Evolutionary conservation across 345 rosid genomes (phyloP), one percentile per base, ranked within the genome.

Genomic region (Moringa oleifera): DNA sequence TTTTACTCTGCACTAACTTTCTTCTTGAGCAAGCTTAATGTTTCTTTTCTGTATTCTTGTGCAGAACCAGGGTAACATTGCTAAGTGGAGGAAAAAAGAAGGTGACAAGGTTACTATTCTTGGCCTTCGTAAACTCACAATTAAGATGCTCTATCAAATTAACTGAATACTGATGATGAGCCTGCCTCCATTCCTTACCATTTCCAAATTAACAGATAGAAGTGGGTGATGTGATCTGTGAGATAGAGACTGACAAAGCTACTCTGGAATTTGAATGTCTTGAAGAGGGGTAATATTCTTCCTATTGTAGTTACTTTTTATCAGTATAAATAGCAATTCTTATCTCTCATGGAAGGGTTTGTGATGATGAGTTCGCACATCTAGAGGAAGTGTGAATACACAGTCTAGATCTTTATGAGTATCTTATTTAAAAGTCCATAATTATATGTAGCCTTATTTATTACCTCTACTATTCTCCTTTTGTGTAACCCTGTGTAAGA

Each of bases 191-290:
- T 41, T 68, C 55, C 33, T 63, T 67, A 49, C 63, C 47, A n/a
- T 63, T 28, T 72, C 25, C 25, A 64, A 57, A 47, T 70, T 65
- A 57, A 75, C 96, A 93, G 98, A 90, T 93, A 75, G 98, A 88
- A 80, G 96, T 90, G 68, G 98, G 97, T 18, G 97, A 93, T 71
- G 78, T 93, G 61, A 80, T 93, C 64, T 89, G 98, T 77, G 97
- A 93, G 87, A 93, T 90, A 75, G 96, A 93, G 91, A 90, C 97
- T 13, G 98, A 93, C 77, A 93, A 93, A 80, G 97, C 98, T 2
- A 93, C 98, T 55, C 84, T 93, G 66, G 98, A 93, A 81, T 90
- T 87, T 67, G 97, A 93, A 79, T 24, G 89, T 79, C 96, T 90
- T 57, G 98, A 93, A 78, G 98, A 93, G 76, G 94, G 98, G 98